Percentiles rank a stretch among this genome's conserved stretches.
These are phyloP conservation scores for Artomyces pyxidatus DNA, from an alignment of 768 basidiomycete species.

Conservation along the genomic window DNA sequence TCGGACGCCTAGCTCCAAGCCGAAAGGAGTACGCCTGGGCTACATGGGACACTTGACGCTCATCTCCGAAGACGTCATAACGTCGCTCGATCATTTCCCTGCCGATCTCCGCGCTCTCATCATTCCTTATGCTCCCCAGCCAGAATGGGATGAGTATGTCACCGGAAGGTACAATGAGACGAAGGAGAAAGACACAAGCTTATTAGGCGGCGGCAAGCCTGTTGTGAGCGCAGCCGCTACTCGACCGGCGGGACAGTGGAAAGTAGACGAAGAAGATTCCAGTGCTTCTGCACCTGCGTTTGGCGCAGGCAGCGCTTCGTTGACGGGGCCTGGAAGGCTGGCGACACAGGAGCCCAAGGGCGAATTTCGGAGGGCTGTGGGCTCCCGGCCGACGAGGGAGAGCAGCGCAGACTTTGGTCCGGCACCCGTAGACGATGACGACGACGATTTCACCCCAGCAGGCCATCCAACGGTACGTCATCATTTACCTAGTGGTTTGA, in stretches of 20 bases:
- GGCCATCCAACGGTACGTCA: constrained; percentile 37
- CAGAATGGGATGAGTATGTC: constrained; percentile 88
- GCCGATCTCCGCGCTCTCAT: constrained; percentile 63
- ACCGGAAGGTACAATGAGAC: constrained; percentile 80
- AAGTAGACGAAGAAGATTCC: constrained; percentile 52
- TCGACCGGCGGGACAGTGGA: constrained; percentile 38
- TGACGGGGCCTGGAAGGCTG: constrained; percentile 13
- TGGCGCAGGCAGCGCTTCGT: constrained; percentile 10
- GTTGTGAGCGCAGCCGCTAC: constrained; percentile 28
- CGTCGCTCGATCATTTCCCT: constrained; percentile 83
- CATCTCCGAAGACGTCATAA: constrained; percentile 91
- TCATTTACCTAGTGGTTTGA: neutral
- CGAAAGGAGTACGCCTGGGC: constrained; percentile 74
- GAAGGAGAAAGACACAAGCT: constrained; percentile 67
- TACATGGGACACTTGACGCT: constrained; percentile 97
- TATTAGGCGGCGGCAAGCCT: constrained; percentile 84
- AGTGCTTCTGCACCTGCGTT: constrained; percentile 1
- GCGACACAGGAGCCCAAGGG: constrained; percentile 31
- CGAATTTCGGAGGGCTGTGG: constrained; percentile 48
- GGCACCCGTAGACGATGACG: constrained; percentile 35
- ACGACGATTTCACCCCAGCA: constrained; percentile 35
- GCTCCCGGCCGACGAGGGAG: constrained; percentile 35
- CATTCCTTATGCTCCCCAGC: constrained; percentile 60
- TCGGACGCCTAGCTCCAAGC: constrained; percentile 42
- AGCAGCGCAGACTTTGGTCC: constrained; percentile 60